A percentile compares a stretch with the other conserved stretches of the same genome.
Conservation (phyloP, 352 stramenopile genomes). For the Globisporangium nagaii region DNA sequence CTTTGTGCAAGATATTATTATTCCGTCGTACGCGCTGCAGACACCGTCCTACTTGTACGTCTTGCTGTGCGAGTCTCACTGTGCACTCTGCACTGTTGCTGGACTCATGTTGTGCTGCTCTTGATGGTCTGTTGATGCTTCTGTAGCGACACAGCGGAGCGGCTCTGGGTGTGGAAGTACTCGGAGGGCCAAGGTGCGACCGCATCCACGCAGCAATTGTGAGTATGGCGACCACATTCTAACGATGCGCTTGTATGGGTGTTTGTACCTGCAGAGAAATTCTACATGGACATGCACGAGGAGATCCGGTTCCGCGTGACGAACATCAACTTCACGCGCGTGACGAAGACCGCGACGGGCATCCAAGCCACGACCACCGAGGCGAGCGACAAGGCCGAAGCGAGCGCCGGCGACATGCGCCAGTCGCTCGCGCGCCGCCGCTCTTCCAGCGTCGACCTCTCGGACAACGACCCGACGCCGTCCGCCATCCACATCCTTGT, state of each 20-base stretch:
- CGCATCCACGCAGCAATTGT: background rate
- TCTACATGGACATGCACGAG: conserved; percentile 87
- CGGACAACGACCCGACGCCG: conserved; percentile 74
- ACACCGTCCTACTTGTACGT: conserved; percentile 83
- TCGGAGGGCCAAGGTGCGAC: conserved; percentile 59
- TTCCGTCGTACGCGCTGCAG: conserved; percentile 84
- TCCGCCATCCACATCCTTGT: conserved; percentile 83
- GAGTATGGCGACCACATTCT: background rate
- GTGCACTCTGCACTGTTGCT: too few relatives aligned
- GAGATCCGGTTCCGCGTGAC: conserved; percentile 85
- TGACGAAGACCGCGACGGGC: conserved; percentile 84
- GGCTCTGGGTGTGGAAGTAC: conserved; percentile 86
- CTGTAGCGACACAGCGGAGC: conserved; percentile 62
- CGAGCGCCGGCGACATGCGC: conserved; percentile 55
- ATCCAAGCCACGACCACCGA: conserved; percentile 85
- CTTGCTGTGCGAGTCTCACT: background rate
- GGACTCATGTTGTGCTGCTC: background rate
- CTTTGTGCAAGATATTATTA: conserved; percentile 89
- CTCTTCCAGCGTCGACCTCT: conserved; percentile 82
- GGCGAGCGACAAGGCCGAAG: conserved; percentile 53
- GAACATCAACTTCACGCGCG: conserved; percentile 87
- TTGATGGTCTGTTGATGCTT: background rate
- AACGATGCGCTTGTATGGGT: background rate
- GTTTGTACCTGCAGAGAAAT: conserved; percentile 41
- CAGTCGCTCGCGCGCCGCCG: conserved; percentile 61